phyloP scores from a whole-genome alignment of 208 protist species.

The Leishmania lainsoni region DNA sequence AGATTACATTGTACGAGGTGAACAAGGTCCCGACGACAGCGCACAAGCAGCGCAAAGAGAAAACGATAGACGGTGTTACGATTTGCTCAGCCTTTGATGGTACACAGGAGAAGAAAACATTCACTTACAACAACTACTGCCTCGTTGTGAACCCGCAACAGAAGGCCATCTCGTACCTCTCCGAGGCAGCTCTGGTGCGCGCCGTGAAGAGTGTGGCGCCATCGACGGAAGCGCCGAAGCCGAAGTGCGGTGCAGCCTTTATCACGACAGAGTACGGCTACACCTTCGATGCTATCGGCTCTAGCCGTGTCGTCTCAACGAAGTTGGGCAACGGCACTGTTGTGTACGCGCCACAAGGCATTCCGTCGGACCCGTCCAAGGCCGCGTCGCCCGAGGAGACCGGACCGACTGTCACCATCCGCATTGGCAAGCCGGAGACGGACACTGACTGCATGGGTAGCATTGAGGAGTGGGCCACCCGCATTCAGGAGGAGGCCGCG shows the following conservation, averaged over 20 bases:
- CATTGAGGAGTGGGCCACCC: constrained; percentile 64
- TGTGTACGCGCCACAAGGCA: constrained; percentile 65
- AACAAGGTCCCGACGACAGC: constrained; percentile 36
- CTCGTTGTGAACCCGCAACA: constrained; percentile 66
- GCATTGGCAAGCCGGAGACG: constrained; percentile 60
- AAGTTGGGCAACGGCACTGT: constrained; percentile 70
- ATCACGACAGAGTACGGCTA: constrained; percentile 65
- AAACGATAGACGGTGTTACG: constrained; percentile 48
- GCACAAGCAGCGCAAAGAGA: constrained; percentile 49
- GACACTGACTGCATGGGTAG: constrained; percentile 75
- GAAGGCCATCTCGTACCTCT: constrained; percentile 61
- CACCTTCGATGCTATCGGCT: constrained; percentile 52
- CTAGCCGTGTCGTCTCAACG: constrained; percentile 63
- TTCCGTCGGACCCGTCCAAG: constrained; percentile 41
- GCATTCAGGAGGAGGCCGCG: constrained; percentile 57
- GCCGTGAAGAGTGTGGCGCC: constrained; percentile 53
- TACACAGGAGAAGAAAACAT: constrained; percentile 50
- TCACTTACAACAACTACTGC: constrained; percentile 51
- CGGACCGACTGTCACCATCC: constrained; percentile 74
- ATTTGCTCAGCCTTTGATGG: constrained; percentile 61
- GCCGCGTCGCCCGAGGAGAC: constrained; percentile 39
- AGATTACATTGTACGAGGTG: constrained; percentile 53
- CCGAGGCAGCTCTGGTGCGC: constrained; percentile 37
- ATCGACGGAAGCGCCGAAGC: constrained; percentile 37
- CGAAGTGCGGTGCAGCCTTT: constrained; percentile 48